Evolutionary conservation across 139 green algal genomes (phyloP), one percentile per base, ranked within the genome.

Genomic region (Yamagishiella unicocca): DNA sequence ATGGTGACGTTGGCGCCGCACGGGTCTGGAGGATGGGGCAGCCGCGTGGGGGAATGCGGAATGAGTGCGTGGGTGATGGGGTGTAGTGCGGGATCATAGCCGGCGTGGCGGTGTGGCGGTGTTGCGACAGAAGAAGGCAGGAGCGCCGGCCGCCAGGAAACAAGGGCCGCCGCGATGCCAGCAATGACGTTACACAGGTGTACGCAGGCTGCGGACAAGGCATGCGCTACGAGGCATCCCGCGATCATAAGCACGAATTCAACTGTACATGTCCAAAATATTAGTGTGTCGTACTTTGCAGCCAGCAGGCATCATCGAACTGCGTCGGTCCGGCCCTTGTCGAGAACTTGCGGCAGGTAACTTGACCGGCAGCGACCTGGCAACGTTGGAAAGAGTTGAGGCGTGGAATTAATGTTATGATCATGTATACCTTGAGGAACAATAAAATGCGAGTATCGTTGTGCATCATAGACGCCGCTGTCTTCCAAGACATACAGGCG

Each of bases 1-100:
- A 50, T n/a, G 29, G 75, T 83, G 35, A 53, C 35, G 35, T 71
- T 71, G 33, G 53, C 75, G 50, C 75, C 75, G 75, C 75, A 83
- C 1, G 35, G 53, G 75, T 71, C 54, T 82, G 53, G 22, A 50
- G 17, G 22, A 25, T 40, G 71, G 7, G 25, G 27, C 42, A 27
- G 43, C 7, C 24, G 42, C 10, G 7, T 9, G 27, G 1, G 42
- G 27, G 53, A 2, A 37, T 21, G 45, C 21, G 9, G 10, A 7
- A 6, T 29, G 12, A 29, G 42, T 12, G 27, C 2, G 5, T 6
- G 42, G 6, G 27, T n/a, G 73, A 12, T 12, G n/a, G 25, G 4
- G 12, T 17, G n/a, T 31, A 21, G 55, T 19, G 55, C 55, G 55
- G 55, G 55, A 8, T 58, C 50, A 58, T 17, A 25, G 12, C 12